A percentile compares a stretch with the other conserved stretches of the same genome.
Conservation (phyloP, 305 asterid species). For the Fraxinus greggii region DNA sequence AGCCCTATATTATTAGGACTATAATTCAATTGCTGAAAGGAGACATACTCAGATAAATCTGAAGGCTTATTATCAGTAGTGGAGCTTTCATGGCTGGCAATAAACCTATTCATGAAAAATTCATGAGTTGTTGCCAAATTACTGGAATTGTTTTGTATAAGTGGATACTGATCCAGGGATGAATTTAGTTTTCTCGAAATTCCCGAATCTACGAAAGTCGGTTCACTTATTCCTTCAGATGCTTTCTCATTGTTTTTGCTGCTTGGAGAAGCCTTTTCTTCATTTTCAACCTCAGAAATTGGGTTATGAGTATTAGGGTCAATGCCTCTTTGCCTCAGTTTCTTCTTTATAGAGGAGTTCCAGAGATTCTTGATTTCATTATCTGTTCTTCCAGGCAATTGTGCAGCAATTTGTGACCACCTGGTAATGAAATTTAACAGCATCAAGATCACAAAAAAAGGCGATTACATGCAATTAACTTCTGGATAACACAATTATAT, state of each 20-base stretch:
- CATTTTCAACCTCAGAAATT: conserved; percentile 48
- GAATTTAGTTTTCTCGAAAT: conserved; percentile 22
- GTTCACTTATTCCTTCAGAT: conserved; percentile 49
- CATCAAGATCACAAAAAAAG: neutral
- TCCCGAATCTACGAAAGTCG: conserved; percentile 30
- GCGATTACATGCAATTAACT: neutral
- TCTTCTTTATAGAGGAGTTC: conserved; percentile 94
- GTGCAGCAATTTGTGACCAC: conserved; percentile 95
- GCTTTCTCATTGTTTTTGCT: conserved; percentile 42
- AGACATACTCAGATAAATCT: conserved; percentile 25
- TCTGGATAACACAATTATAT: neutral
- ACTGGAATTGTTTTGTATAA: conserved; percentile 4
- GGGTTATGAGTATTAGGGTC: conserved; percentile 91
- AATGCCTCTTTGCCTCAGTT: conserved; percentile 79
- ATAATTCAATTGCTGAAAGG: conserved; percentile 42
- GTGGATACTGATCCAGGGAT: conserved; percentile 8
- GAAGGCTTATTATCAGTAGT: conserved; percentile 4
- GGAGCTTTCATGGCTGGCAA: conserved; percentile 41
- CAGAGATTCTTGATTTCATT: conserved; percentile 91
- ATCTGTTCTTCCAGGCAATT: conserved; percentile 90
- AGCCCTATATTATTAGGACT: conserved; percentile 36
- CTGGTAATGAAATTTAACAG: conserved; percentile 29
- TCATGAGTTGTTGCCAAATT: conserved; percentile 46
- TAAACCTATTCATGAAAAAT: conserved; percentile 61
- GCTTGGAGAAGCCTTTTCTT: conserved; percentile 28